Conservation (phyloP, 768 basidiomycete species). For the Lactarius deliciosus region DNA sequence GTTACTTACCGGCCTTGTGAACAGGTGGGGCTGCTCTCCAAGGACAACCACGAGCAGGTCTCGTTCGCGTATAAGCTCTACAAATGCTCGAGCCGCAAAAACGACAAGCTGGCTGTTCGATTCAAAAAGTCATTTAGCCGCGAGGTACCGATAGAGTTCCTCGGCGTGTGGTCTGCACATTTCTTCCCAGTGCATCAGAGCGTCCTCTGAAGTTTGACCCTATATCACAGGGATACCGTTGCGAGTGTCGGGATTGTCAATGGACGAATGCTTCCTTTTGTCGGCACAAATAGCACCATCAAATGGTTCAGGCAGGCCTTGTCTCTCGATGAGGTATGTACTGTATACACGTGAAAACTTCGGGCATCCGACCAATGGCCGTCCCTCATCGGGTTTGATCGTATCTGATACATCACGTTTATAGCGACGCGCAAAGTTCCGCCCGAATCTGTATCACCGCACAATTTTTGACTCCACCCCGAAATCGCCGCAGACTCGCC, state of each 20-base stretch:
- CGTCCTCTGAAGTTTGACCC: neutral
- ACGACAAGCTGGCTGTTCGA: slow-evolving; percentile 51
- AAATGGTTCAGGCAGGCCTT: slow-evolving; percentile 75
- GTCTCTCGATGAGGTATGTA: slow-evolving; percentile 68
- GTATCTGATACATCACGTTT: neutral
- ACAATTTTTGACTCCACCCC: slow-evolving; percentile 18
- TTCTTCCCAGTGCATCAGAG: neutral
- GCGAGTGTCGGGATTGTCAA: slow-evolving; percentile 67
- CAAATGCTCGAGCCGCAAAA: slow-evolving; percentile 48
- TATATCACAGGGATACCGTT: slow-evolving; percentile 67
- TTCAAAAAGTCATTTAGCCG: slow-evolving; percentile 74
- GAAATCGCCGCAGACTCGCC: slow-evolving; percentile 31
- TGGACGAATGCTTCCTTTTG: slow-evolving; percentile 64
- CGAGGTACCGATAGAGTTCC: slow-evolving; percentile 68
- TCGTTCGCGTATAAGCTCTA: slow-evolving; percentile 75
- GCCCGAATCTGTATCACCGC: slow-evolving; percentile 65
- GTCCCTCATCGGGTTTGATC: neutral
- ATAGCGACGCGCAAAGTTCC: slow-evolving; percentile 64
- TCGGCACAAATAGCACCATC: slow-evolving; percentile 58
- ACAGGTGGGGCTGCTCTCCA: slow-evolving; percentile 69
- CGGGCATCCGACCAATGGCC: neutral
- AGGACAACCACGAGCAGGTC: slow-evolving; percentile 66
- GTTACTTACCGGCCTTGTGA: neutral
- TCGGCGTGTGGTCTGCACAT: slow-evolving; percentile 67
- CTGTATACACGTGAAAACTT: neutral